Evolutionary conservation across 1,284 basidiomycete genomes (phyloP), one percentile per base, ranked within the genome.

Genomic region (Microbotryomycetes sp.): DNA sequence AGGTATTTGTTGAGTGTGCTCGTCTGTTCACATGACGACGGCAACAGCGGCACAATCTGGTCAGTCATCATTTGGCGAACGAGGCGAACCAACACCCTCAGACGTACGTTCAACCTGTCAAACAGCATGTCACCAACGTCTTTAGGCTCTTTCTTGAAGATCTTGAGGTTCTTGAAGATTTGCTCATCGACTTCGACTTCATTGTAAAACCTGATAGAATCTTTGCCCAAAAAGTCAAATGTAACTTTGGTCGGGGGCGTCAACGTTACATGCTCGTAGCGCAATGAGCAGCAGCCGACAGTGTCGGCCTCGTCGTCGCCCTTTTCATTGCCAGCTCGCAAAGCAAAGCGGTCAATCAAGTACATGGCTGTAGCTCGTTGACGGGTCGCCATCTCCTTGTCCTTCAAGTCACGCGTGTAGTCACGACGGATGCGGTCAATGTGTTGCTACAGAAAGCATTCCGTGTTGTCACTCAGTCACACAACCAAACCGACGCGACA

Each of bases 291-390:
- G 78, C 93, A 97, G 74, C 92, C 92, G 60, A 97, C 91, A 0
- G 92, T 97, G 74, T 97, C 92, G 1, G 92, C 92, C 76, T 97
- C 92, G 68, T 97, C 92, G 72, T 96, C 93, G 51, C 91, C 92
- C 77, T 97, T 97, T 78, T 97, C 93, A 77, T 97, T 97, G 72
- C 92, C 92, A 52, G 91, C 92, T 81, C 92, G 89, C 74, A 97
- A 86, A 26, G 92, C 93, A 28, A 96, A 82, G 71, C 84, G 83
- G 78, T 97, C 92, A 72, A 97, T 97, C 77, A 97, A 91, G 77
- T 97, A 97, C 84, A 97, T 89, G 13, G 92, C 88, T 0, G 92
- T 97, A 7, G 92, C 93, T 41, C 92, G 85, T 76, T 96, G 92
- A 50, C 92, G 85, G 66, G 89, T 87, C 9, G 85, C 87, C 88